A percentile compares a stretch with the other conserved stretches of the same genome.
Evolutionary conservation across 257 asterid species (phyloP).

Genomic region (Forsythia suspensa): DNA sequence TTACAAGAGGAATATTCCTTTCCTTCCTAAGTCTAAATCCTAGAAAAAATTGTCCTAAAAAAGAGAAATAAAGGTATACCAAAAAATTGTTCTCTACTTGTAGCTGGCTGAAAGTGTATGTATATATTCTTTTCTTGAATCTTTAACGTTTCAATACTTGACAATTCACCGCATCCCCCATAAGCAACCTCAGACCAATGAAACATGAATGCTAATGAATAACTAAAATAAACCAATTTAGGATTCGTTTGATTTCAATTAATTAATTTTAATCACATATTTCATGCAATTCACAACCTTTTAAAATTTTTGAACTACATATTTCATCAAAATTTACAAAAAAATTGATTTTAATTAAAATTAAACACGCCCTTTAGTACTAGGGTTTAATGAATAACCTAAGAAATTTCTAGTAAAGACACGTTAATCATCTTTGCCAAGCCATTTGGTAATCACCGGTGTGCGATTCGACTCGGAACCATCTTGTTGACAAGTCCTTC

Average conservation of each 20-base stretch:
- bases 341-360: no score
- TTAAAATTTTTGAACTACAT: no score
- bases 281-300: no score
- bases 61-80: neutral
- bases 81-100: neutral
- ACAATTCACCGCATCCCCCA: constrained; percentile 15
- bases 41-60: neutral
- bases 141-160: neutral
- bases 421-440: constrained; percentile 48
- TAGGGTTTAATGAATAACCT: constrained; percentile 2
- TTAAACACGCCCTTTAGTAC: neutral
- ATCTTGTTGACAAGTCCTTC: constrained; percentile 48
- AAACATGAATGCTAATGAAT: neutral
- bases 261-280: no score
- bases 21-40: constrained; percentile 8
- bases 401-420: neutral
- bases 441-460: constrained; percentile 39
- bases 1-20: neutral
- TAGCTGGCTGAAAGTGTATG: neutral
- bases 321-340: no score
- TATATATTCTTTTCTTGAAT: constrained; percentile 21
- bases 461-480: constrained; percentile 47
- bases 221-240: neutral
- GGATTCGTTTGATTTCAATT: no score
- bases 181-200: constrained; percentile 15